Percentiles rank a stretch among this genome's conserved stretches.
Evolutionary conservation across 768 basidiomycete genomes (phyloP).

Genomic region (Favolaschia claudopus): DNA sequence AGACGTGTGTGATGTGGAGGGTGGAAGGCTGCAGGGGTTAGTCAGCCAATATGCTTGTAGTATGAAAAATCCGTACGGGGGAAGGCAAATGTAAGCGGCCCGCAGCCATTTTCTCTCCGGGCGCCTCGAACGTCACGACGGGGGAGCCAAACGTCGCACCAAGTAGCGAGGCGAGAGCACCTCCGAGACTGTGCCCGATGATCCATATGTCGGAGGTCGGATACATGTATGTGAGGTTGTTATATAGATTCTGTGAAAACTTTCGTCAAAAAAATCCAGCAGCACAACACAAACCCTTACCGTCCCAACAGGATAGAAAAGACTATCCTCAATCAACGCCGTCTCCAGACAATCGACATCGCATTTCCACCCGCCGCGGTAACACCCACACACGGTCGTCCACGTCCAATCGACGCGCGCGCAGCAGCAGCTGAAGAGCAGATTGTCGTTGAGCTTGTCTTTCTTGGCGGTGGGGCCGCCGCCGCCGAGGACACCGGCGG

Average conservation of each 20-base stretch:
- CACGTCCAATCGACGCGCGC: constrained; percentile 92
- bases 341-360: constrained; percentile 79
- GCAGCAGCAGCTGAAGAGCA: constrained; percentile 95
- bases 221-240: constrained; percentile 93
- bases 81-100: constrained; percentile 84
- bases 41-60: neutral
- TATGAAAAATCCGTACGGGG: constrained; percentile 61
- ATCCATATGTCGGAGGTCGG: constrained; percentile 92
- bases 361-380: constrained; percentile 81
- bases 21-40: constrained; percentile 61
- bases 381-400: constrained; percentile 93
- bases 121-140: constrained; percentile 87
- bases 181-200: constrained; percentile 75
- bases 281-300: constrained; percentile 53
- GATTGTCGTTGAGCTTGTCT: constrained; percentile 93
- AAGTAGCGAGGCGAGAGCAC: constrained; percentile 81
- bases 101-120: constrained; percentile 86
- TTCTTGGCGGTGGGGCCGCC: constrained; percentile 88
- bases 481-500: constrained; percentile 74
- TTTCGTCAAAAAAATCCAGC: no score
- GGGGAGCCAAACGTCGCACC: constrained; percentile 91
- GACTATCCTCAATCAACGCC: constrained; percentile 76
- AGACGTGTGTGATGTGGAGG: constrained; percentile 88
- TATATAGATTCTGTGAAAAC: constrained; percentile 90
- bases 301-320: constrained; percentile 91